Base-by-base conservation (phyloP, 305 asterid species). In the Ilex paraguariensis region DNA sequence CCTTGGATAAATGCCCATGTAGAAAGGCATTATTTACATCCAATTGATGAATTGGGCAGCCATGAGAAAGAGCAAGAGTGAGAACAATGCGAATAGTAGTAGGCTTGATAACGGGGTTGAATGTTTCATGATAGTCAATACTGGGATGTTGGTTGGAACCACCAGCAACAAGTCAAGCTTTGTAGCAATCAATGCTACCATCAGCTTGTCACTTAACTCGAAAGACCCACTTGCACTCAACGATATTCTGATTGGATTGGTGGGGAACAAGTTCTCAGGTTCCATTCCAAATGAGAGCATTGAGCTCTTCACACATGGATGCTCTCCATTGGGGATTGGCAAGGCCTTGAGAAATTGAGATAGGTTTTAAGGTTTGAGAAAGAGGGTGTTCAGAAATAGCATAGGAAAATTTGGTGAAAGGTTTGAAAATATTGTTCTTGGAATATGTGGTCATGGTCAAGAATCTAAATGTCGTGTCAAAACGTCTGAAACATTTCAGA, bases 101-200 rank as follows among this genome's bases (percentile, higher is more conserved):
- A 2, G 54, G 39, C 30, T 60, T 59, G 14, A 59, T 17, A 6
- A 59, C 53, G 13, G 51, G 51, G 16, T 9, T 59, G 39, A 59
- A 59, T 15, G 54, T 60, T 6, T 60, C 54, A 3, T 10, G 33
- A 30, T 60, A 42, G 42, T 45, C 54, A 17, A 60, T n/a, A 21
- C 64, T 15, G 10, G 64, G 55, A 4, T 21, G 31, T 45, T 60
- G 54, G 11, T 60, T 42, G 17, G 45, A 60, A 14, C 40, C 64
- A 17, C 21, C 16, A 7, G 55, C 54, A 15, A 45, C 53, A 17
- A 60, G 42, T 2, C 55, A 4, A 60, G 64, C 44, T n/a, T 60
- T 45, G 16, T 60, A 60, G 15, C 56, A 0, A 3, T 16, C 36
- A 14, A 45, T 14, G 16, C 17, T 3, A 11, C 55, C 64, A 60